Conservation (phyloP, 1,284 basidiomycete species). For the Earliella scabrosa region DNA sequence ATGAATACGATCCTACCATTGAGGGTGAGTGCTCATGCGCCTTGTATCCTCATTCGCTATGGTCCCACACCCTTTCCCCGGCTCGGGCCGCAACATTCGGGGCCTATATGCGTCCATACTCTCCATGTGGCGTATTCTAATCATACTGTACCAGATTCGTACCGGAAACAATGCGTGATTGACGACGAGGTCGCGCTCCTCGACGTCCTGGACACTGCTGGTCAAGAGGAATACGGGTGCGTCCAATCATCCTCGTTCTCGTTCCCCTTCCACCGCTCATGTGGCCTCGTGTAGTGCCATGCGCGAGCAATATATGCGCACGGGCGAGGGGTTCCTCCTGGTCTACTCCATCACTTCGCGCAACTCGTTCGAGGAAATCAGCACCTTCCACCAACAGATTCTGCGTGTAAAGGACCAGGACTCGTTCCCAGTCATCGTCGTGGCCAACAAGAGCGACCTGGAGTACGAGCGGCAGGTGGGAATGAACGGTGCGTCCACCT, state of each 20-base stretch:
- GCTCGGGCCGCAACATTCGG: neutral
- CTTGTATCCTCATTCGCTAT: neutral
- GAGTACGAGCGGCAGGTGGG: slow-evolving; percentile 98
- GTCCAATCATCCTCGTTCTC: slow-evolving; percentile 36
- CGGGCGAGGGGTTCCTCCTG: slow-evolving; percentile 97
- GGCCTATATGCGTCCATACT: too few relatives aligned
- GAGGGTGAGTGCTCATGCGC: slow-evolving; percentile 64
- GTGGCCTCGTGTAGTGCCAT: slow-evolving; percentile 68
- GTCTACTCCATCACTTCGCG: slow-evolving; percentile 99
- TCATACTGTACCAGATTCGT: slow-evolving; percentile 68
- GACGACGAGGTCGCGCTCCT: slow-evolving; percentile 98
- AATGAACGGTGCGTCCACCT: slow-evolving; percentile 78
- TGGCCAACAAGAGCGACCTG: slow-evolving; percentile 99
- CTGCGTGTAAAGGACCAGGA: slow-evolving; percentile 97
- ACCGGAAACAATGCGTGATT: slow-evolving; percentile 95
- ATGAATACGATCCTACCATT: slow-evolving; percentile 98
- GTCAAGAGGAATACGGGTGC: slow-evolving; percentile 98
- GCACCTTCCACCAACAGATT: slow-evolving; percentile 98
- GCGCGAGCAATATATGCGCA: slow-evolving; percentile 98
- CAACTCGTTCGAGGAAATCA: slow-evolving; percentile 97
- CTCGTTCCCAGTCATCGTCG: slow-evolving; percentile 96
- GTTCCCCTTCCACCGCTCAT: neutral
- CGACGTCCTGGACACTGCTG: slow-evolving; percentile 98
- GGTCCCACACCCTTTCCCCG: neutral
- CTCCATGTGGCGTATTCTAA: slow-evolving; percentile 1